Base-by-base conservation (phyloP, 352 stramenopile genomes). In the Globisporangium polare region DNA sequence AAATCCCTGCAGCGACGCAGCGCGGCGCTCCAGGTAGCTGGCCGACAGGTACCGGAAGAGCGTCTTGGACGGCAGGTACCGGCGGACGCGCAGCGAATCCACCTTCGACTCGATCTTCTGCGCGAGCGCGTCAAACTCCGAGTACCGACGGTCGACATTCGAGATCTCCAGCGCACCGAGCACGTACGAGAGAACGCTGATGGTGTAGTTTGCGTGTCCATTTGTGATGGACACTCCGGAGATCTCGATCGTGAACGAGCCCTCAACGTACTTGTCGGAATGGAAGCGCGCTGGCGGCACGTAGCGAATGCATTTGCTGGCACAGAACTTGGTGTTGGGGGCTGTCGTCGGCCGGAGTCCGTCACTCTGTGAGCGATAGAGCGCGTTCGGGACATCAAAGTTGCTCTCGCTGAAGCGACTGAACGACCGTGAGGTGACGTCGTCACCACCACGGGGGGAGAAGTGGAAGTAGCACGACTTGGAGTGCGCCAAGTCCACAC, bases 171-270 rank as follows among this genome's bases (percentile, higher is more conserved):
- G 58, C n/a, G 61, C 42, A 6, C 75, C 74, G 33, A 73, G 62
- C 1, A 66, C 41, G 52, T 82, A 79, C 53, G 67, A 83, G 2
- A 94, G 64, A 26, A 94, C 78, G 55, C 71, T 91, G 52, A 94
- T 84, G 0, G 71, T 72, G 66, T 80, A 94, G 24, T 69, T 79
- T 3, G 80, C 84, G 12, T 78, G 62, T 0, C 67, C 76, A 26
- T 81, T 71, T 2, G 71, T 53, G 33, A 89, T 65, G 2, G 77
- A 65, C 13, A 92, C 73, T 18, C 75, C 72, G 2, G 79, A 80
- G 41, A 92, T 79, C 59, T 92, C 80, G 18, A 90, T 75, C 0
- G 85, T 92, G 60, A 94, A 94, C 2, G 71, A 72, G 9, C 81
- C 79, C 5, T 83, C 72, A 0, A 53, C 71, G n/a, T 63, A 68